Percentiles rank a stretch among this genome's conserved stretches.
Evolutionary conservation across 306 rosid genomes (phyloP).

Genomic region (Cicer bijugum): DNA sequence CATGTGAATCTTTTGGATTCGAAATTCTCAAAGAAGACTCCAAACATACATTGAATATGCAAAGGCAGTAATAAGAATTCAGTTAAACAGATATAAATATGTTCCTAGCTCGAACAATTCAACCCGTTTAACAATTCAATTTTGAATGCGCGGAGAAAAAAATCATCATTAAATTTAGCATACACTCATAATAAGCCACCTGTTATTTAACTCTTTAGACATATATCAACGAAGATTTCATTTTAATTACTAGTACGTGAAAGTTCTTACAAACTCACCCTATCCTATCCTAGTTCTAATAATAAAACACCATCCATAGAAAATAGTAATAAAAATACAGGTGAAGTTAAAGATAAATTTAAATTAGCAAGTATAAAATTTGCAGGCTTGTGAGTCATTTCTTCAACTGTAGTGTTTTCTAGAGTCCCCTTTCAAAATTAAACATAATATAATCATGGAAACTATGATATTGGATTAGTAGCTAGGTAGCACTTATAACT

Average conservation of each 20-base stretch:
- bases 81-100: conserved; percentile 1
- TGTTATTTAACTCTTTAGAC: no score
- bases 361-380: conserved; percentile 94
- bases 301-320: no score
- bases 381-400: conserved; percentile 98
- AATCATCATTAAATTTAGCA: no score
- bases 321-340: no score
- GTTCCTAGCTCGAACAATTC: conserved; percentile 26
- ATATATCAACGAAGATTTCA: no score
- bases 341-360: conserved; percentile 24
- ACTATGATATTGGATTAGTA: conserved; percentile 61
- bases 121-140: not conserved
- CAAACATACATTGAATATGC: conserved; percentile 98
- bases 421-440: conserved; percentile 90
- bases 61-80: conserved; percentile 48
- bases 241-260: no score
- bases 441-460: conserved; percentile 66
- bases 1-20: conserved; percentile 97
- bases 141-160: not conserved
- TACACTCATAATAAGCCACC: no score
- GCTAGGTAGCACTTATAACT: conserved; percentile 46
- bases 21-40: conserved; percentile 98
- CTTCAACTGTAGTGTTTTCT: conserved; percentile 81
- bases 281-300: no score
- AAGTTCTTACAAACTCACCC: no score